A percentile compares a stretch with the other conserved stretches of the same genome.
phyloP scores from a whole-genome alignment of 2,329 filamentous ascomycete genomes.

The Emmonsia crescens region DNA sequence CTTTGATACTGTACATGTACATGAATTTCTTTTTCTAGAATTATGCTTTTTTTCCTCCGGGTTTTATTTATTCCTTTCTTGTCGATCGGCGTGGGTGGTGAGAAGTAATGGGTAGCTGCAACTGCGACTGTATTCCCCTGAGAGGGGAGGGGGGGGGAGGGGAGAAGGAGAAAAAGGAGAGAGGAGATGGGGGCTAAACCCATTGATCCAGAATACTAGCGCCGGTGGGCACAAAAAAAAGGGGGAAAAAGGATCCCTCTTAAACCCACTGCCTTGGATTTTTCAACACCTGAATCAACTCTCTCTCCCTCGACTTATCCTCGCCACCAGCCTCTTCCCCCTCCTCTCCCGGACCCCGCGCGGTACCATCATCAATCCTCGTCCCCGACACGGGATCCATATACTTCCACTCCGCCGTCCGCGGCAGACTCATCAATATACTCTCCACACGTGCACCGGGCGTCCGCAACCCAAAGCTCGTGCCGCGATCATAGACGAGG shows the following conservation, averaged over 20 bases:
- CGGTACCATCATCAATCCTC: conserved; percentile 22
- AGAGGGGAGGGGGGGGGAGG: not conserved
- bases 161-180: not conserved
- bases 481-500: conserved; percentile 90
- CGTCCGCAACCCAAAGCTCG: conserved; percentile 85
- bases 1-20: not conserved
- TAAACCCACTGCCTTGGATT: conserved; percentile 53
- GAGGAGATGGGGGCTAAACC: not conserved
- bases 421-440: conserved; percentile 90
- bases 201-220: not conserved
- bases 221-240: not conserved
- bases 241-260: conserved; percentile 9
- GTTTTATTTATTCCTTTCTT: not conserved
- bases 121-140: not conserved
- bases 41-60: not conserved
- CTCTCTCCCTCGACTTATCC: conserved; percentile 50
- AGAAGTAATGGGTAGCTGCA: not conserved
- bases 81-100: not conserved
- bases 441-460: conserved; percentile 88
- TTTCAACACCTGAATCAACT: conserved; percentile 61
- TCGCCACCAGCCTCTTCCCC: conserved; percentile 43
- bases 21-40: not conserved
- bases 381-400: conserved; percentile 57
- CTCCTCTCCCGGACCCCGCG: conserved; percentile 42
- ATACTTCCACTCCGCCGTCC: conserved; percentile 90